A percentile compares a stretch with the other conserved stretches of the same genome.
These are phyloP conservation scores for Ceratocystis diversiconidia DNA, from an alignment of 2,329 filamentous ascomycete species.

Conservation along the genomic window DNA sequence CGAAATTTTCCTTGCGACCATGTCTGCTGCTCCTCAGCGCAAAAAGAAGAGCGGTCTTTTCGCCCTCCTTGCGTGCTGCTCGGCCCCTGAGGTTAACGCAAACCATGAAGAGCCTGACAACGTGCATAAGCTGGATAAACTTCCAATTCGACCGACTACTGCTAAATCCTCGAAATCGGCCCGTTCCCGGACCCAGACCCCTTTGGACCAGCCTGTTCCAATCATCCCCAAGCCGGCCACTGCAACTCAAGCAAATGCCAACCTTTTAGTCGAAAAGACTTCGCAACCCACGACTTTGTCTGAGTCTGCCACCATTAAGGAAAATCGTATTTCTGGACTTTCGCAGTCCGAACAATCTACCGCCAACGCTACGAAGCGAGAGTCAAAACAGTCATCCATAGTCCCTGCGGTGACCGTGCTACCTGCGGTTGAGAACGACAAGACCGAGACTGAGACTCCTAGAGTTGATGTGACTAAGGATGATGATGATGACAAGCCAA, in stretches of 20 bases:
- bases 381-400: conserved; percentile 32
- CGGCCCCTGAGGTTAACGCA: conserved; percentile 45
- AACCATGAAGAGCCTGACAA: conserved; percentile 38
- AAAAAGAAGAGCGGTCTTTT: conserved; percentile 42
- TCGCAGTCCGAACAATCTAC: conserved; percentile 35
- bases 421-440: conserved; percentile 27
- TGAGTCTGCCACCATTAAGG: conserved; percentile 27
- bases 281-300: conserved; percentile 25
- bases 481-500: conserved; percentile 42
- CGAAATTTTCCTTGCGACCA: conserved; percentile 17
- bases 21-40: conserved; percentile 33
- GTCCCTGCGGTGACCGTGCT: conserved; percentile 24
- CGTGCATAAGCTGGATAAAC: conserved; percentile 44
- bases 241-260: conserved; percentile 26
- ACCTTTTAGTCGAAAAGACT: conserved; percentile 35
- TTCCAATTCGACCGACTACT: conserved; percentile 40
- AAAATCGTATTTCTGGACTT: conserved; percentile 34
- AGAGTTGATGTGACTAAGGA: conserved; percentile 55
- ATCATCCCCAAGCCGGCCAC: conserved; percentile 19
- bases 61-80: conserved; percentile 53
- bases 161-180: conserved; percentile 30
- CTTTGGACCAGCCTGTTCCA: conserved; percentile 34
- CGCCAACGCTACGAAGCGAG: conserved; percentile 29
- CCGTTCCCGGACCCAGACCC: conserved; percentile 32
- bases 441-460: conserved; percentile 26